A percentile compares a stretch with the other conserved stretches of the same genome.
Evolutionary conservation across 805 yeast species (phyloP).

Genomic region (Candida broadrunensis): DNA sequence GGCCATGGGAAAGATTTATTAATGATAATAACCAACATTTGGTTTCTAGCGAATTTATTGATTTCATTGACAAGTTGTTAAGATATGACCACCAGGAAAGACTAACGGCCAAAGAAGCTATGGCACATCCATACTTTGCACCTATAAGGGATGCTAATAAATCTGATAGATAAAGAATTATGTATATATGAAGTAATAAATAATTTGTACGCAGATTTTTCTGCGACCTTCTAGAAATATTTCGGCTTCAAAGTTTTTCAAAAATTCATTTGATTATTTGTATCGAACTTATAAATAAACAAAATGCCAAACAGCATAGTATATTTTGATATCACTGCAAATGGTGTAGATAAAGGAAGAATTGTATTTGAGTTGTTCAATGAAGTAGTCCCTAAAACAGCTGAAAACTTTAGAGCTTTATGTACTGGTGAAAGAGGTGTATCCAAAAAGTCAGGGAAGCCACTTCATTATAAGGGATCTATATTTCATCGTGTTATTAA

Average conservation of each 20-base stretch:
- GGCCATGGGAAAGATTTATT: slow-evolving; percentile 81
- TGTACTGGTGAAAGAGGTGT: slow-evolving; percentile 85
- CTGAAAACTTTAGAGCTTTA: slow-evolving; percentile 84
- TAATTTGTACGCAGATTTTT: too few relatives aligned
- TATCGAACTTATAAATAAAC: too few relatives aligned
- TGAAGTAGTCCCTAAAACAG: slow-evolving; percentile 81
- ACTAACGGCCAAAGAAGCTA: slow-evolving; percentile 84
- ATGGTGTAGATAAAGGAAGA: slow-evolving; percentile 68
- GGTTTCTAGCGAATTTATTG: slow-evolving; percentile 65
- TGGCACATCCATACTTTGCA: slow-evolving; percentile 58
- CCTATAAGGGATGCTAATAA: slow-evolving; percentile 12
- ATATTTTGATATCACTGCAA: slow-evolving; percentile 77
- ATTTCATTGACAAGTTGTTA: slow-evolving; percentile 74
- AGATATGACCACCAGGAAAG: slow-evolving; percentile 87
- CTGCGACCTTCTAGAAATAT: too few relatives aligned
- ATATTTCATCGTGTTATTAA: slow-evolving; percentile 90
- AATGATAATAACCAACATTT: slow-evolving; percentile 67
- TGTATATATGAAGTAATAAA: too few relatives aligned
- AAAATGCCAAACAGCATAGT: slow-evolving; percentile 37
- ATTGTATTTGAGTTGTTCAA: slow-evolving; percentile 70
- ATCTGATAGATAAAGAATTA: too few relatives aligned
- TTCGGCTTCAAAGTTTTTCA: too few relatives aligned
- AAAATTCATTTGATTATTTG: too few relatives aligned
- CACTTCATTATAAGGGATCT: slow-evolving; percentile 77
- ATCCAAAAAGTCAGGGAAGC: slow-evolving; percentile 54